A percentile compares a stretch with the other conserved stretches of the same genome.
Conservation (phyloP, 805 yeast genomes). For the Yarrowia sp. region DNA sequence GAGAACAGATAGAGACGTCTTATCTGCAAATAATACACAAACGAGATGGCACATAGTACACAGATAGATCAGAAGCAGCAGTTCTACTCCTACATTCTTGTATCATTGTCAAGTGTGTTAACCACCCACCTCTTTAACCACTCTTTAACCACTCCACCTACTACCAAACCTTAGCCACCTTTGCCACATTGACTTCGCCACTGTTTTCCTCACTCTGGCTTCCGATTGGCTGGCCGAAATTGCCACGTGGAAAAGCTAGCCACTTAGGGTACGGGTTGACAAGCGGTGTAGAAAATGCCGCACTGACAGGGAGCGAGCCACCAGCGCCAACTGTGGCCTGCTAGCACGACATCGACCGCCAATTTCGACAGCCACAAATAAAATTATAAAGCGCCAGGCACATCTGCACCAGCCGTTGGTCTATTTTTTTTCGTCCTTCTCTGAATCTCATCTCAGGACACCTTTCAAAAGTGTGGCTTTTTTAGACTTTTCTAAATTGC, state of each 20-base stretch:
- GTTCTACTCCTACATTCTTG: too few relatives aligned
- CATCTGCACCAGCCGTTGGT: constrained; percentile 14
- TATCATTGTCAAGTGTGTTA: too few relatives aligned
- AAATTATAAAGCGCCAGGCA: constrained; percentile 24
- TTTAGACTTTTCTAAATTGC: constrained; percentile 11
- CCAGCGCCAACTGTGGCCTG: background rate
- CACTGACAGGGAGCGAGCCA: constrained; percentile 1
- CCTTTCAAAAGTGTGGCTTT: constrained; percentile 27
- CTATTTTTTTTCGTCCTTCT: background rate
- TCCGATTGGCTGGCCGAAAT: constrained; percentile 1
- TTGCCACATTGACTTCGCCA: constrained; percentile 14
- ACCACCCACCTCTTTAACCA: background rate
- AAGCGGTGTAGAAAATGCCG: constrained; percentile 14
- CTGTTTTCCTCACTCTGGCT: background rate
- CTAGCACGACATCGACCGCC: constrained; percentile 11
- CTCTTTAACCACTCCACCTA: background rate
- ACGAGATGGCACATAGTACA: too few relatives aligned
- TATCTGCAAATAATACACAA: too few relatives aligned
- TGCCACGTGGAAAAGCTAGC: constrained; percentile 23
- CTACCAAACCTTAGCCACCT: constrained; percentile 23
- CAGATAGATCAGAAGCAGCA: too few relatives aligned
- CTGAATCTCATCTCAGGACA: background rate
- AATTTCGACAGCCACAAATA: constrained; percentile 15
- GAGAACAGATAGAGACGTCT: too few relatives aligned
- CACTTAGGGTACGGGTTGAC: constrained; percentile 20